phyloP scores from a whole-genome alignment of 2,329 filamentous ascomycete species.

The Pseudocercospora fijiensis region DNA sequence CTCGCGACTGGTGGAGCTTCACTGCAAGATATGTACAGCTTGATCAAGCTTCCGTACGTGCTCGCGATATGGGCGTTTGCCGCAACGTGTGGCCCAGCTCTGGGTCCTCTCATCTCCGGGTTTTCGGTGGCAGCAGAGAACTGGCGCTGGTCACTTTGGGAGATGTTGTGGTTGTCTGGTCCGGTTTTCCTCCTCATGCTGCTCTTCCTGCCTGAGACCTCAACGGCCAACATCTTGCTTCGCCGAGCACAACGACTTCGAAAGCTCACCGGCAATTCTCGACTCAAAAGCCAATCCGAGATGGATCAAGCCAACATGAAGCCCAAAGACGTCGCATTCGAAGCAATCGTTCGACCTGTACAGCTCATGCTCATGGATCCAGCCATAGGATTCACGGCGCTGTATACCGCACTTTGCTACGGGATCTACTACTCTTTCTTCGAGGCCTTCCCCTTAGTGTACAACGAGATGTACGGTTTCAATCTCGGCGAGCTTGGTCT shows the following conservation, averaged over 20 bases:
- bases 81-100: slow-evolving; percentile 50
- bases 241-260: slow-evolving; percentile 62
- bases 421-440: slow-evolving; percentile 40
- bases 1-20: slow-evolving; percentile 58
- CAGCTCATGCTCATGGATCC: slow-evolving; percentile 39
- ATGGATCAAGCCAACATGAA: slow-evolving; percentile 60
- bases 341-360: slow-evolving; percentile 53
- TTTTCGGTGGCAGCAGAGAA: slow-evolving; percentile 57
- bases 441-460: slow-evolving; percentile 44
- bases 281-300: slow-evolving; percentile 62
- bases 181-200: slow-evolving; percentile 61
- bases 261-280: slow-evolving; percentile 56
- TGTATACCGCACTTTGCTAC: slow-evolving; percentile 39
- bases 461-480: slow-evolving; percentile 44
- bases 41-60: slow-evolving; percentile 48
- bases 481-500: slow-evolving; percentile 39
- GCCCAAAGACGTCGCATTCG: slow-evolving; percentile 48
- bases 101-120: slow-evolving; percentile 62
- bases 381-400: slow-evolving; percentile 35
- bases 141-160: slow-evolving; percentile 66
- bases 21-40: slow-evolving; percentile 56
- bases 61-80: slow-evolving; percentile 48
- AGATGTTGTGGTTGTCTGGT: slow-evolving; percentile 61
- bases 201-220: slow-evolving; percentile 62
- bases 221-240: slow-evolving; percentile 58